phyloP scores from a whole-genome alignment of 1,284 basidiomycete genomes.

The Apiotrichum porosum region DNA sequence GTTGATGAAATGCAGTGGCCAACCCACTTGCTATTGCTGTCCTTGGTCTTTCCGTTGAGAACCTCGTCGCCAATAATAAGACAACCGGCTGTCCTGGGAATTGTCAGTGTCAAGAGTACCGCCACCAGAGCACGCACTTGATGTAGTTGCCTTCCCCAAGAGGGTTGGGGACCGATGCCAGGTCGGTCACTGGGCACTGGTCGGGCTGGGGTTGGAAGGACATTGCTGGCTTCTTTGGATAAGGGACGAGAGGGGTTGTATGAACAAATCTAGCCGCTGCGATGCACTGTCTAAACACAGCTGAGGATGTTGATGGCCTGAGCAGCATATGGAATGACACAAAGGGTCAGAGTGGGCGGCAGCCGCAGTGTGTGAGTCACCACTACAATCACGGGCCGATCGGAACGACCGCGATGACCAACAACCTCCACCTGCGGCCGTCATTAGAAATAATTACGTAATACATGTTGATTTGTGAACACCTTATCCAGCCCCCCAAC shows the following conservation, averaged over 20 bases:
- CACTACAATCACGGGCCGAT: too few species aligned
- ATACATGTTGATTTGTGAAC: too few species aligned
- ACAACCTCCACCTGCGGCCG: too few species aligned
- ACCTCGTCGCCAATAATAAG: constrained; percentile 51
- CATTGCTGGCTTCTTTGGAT: not conserved
- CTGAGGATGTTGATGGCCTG: too few species aligned
- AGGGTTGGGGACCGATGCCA: constrained; percentile 51
- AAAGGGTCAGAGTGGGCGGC: too few species aligned
- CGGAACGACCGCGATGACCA: too few species aligned
- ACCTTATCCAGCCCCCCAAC: too few species aligned
- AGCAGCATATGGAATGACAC: too few species aligned
- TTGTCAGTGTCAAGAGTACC: not conserved
- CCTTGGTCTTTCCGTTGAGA: constrained; percentile 57
- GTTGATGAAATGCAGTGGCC: not conserved
- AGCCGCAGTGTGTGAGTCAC: too few species aligned
- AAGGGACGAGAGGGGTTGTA: not conserved
- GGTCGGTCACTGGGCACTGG: constrained; percentile 33
- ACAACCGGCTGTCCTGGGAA: constrained; percentile 44
- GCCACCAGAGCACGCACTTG: too few species aligned
- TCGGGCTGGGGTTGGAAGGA: constrained; percentile 3
- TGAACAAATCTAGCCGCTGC: not conserved
- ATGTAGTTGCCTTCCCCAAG: constrained; percentile 66
- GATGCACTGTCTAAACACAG: too few species aligned
- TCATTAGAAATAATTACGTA: too few species aligned
- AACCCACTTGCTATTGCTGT: constrained; percentile 61